A percentile compares a stretch with the other conserved stretches of the same genome.
Conservation (phyloP, 306 rosid species). For the Aeschynomene evenia region DNA sequence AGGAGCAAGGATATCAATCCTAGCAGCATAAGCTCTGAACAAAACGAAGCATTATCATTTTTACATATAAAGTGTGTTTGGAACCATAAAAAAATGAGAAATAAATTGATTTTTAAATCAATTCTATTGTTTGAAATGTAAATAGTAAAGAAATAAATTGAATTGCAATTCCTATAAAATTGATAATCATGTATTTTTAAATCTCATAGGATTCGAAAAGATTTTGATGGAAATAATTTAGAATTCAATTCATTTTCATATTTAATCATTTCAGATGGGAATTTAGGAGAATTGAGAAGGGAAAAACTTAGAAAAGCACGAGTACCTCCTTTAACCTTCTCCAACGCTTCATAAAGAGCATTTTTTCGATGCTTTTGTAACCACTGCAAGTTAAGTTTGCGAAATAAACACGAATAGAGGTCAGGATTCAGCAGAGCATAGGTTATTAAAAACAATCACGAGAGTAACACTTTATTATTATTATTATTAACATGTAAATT, state of each 20-base stretch:
- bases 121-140: too few species aligned
- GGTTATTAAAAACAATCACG: neutral
- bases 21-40: slow-evolving; percentile 38
- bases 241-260: too few species aligned
- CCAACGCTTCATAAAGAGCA: slow-evolving; percentile 40
- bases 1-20: slow-evolving; percentile 40
- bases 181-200: too few species aligned
- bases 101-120: too few species aligned
- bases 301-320: neutral
- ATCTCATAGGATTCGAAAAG: too few species aligned
- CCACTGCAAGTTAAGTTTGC: slow-evolving; percentile 29
- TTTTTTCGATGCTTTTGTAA: slow-evolving; percentile 30
- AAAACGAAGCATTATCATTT: neutral
- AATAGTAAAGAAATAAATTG: too few species aligned
- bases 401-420: neutral
- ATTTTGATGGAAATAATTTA: too few species aligned
- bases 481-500: neutral
- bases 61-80: too few species aligned
- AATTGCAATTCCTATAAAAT: too few species aligned
- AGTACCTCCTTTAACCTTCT: slow-evolving; percentile 44
- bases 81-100: too few species aligned
- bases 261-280: too few species aligned
- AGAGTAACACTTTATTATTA: too few species aligned
- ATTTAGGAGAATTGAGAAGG: neutral
- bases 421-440: neutral